Evolutionary conservation across 257 asterid genomes (phyloP).

Genomic region (Marsdenia floribunda): DNA sequence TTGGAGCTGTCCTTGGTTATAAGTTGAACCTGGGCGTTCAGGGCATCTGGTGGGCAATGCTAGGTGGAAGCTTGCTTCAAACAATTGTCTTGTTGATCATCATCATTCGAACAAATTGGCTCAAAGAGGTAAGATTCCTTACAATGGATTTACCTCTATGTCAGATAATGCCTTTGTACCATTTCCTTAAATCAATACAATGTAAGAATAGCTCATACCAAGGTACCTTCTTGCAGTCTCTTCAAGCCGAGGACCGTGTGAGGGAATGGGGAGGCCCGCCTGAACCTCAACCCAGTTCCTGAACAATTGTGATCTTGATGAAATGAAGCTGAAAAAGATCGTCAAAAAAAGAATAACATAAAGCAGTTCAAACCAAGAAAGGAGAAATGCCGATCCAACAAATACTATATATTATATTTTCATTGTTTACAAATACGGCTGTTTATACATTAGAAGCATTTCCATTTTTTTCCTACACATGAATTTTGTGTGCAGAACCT

Average conservation of each 20-base stretch:
- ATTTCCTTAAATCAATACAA: not conserved
- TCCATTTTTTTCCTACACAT: conserved; percentile 5
- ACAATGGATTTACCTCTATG: not conserved
- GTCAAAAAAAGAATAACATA: not conserved
- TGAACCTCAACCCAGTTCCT: conserved; percentile 6
- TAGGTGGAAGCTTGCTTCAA: conserved; percentile 32
- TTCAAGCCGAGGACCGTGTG: conserved; percentile 34
- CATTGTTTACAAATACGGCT: not conserved
- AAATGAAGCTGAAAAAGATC: not conserved
- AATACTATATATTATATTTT: not conserved
- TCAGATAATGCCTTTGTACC: not conserved
- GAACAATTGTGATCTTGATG: not conserved
- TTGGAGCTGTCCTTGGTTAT: conserved; percentile 35
- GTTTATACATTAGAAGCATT: not conserved
- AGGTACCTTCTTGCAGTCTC: conserved; percentile 22
- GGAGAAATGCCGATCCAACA: not conserved
- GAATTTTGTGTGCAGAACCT: not conserved
- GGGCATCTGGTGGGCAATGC: conserved; percentile 41
- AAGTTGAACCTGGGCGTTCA: conserved; percentile 25
- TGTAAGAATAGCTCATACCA: not conserved
- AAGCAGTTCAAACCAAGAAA: not conserved
- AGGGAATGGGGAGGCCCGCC: conserved; percentile 28
- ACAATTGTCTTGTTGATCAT: conserved; percentile 22
- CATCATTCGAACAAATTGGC: conserved; percentile 27
- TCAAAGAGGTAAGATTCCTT: conserved; percentile 25